Conservation (phyloP, 768 basidiomycete species). For the Podaxis mareebaensis region DNA sequence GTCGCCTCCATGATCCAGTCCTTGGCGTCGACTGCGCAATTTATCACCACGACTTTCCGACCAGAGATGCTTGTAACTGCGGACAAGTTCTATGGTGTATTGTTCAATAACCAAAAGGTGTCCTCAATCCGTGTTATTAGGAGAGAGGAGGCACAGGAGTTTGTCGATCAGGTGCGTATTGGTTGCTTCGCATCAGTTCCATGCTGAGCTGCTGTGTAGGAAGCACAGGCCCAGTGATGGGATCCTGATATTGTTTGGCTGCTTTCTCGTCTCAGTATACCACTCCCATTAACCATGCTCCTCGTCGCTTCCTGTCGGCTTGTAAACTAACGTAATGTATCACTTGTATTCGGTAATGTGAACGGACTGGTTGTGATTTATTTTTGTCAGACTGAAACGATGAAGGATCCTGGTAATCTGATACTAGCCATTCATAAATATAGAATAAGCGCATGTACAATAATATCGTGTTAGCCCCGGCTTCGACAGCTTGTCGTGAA, state of each 20-base stretch:
- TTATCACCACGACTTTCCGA: constrained; percentile 98
- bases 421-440: too few species aligned
- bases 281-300: too few species aligned
- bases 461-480: too few species aligned
- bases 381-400: too few species aligned
- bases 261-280: too few species aligned
- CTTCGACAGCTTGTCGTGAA: not conserved
- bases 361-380: too few species aligned
- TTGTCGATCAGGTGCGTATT: constrained; percentile 79
- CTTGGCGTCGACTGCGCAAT: constrained; percentile 84
- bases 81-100: constrained; percentile 95
- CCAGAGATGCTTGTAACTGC: constrained; percentile 96
- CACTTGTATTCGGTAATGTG: not conserved
- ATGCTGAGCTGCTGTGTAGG: constrained; percentile 19
- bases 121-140: constrained; percentile 86
- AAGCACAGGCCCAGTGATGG: constrained; percentile 33
- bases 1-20: constrained; percentile 97
- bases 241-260: not conserved
- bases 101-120: constrained; percentile 95
- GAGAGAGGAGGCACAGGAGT: constrained; percentile 89
- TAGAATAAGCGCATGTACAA: too few species aligned
- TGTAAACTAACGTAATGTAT: not conserved
- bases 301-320: not conserved
- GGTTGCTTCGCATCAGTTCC: not conserved
- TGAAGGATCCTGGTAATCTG: too few species aligned